phyloP scores from a whole-genome alignment of 345 rosid genomes.

The Reutealis trisperma region DNA sequence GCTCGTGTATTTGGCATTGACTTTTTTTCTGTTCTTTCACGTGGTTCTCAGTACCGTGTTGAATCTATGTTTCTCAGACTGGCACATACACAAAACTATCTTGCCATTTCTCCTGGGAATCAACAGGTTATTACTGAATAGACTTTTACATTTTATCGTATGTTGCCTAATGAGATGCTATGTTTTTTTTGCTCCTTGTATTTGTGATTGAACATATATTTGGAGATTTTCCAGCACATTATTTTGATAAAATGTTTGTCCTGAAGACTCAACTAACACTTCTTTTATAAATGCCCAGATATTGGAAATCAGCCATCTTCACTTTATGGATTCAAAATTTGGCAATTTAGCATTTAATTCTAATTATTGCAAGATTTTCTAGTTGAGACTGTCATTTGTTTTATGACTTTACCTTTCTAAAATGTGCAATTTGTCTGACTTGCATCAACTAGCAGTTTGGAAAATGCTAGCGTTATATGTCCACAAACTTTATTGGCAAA shows the following conservation, averaged over 20 bases:
- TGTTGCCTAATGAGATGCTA: background rate
- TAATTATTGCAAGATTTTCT: no score
- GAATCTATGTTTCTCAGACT: conserved; percentile 96
- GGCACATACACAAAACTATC: conserved; percentile 93
- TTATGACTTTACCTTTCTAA: no score
- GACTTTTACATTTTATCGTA: background rate
- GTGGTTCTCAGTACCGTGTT: conserved; percentile 97
- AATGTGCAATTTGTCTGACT: no score
- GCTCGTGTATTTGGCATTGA: conserved; percentile 98
- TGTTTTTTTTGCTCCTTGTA: background rate
- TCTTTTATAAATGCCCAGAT: background rate
- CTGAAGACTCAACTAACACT: background rate
- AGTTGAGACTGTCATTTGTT: no score
- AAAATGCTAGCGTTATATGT: no score
- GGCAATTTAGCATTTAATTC: no score
- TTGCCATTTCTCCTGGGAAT: conserved; percentile 91
- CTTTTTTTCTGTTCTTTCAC: conserved; percentile 96
- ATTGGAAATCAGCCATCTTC: background rate
- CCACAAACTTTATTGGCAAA: no score
- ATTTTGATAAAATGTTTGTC: background rate
- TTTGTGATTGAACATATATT: background rate
- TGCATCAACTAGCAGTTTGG: no score
- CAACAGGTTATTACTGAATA: conserved; percentile 64
- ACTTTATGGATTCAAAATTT: background rate
- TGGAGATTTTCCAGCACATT: background rate